A percentile compares a stretch with the other conserved stretches of the same genome.
These are phyloP conservation scores for Cerrena zonata DNA, from an alignment of 1,284 basidiomycete genomes.

Conservation along the genomic window DNA sequence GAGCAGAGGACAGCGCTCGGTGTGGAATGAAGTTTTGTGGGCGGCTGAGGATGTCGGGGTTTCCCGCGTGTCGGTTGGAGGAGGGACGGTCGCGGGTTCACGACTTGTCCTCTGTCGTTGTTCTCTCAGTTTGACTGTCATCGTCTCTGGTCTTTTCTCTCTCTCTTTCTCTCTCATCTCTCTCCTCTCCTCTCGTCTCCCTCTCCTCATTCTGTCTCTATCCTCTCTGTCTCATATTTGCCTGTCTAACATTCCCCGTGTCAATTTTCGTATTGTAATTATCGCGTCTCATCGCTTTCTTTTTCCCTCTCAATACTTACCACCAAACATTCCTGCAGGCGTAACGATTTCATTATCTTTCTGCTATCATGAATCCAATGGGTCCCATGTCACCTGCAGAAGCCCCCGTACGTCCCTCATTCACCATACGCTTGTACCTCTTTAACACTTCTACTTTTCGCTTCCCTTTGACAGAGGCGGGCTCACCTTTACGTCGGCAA, in stretches of 20 bases:
- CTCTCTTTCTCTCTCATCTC: slow-evolving; percentile 37
- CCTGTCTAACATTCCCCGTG: slow-evolving; percentile 39
- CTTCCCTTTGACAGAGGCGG: slow-evolving; percentile 47
- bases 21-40: no score
- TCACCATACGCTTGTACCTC: background rate
- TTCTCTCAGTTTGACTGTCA: slow-evolving; percentile 14
- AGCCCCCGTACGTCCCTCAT: slow-evolving; percentile 56
- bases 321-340: slow-evolving; percentile 13
- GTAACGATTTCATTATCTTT: slow-evolving; percentile 36
- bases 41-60: slow-evolving; percentile 17
- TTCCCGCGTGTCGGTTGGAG: slow-evolving; percentile 20
- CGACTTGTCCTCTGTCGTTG: background rate
- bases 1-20: no score
- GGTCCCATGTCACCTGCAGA: slow-evolving; percentile 60
- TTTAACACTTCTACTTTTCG: slow-evolving; percentile 1
- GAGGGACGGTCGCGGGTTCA: background rate
- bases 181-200: slow-evolving; percentile 35
- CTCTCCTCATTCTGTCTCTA: slow-evolving; percentile 32
- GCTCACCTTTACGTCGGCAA: slow-evolving; percentile 98
- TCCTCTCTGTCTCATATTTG: slow-evolving; percentile 37
- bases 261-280: slow-evolving; percentile 27
- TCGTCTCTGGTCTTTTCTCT: slow-evolving; percentile 32
- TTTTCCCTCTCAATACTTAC: slow-evolving; percentile 15
- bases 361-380: slow-evolving; percentile 73
- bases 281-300: slow-evolving; percentile 22